Evolutionary conservation across 2,329 filamentous ascomycete species (phyloP), one percentile per base, ranked within the genome.

Genomic region (Daldinia sp.): DNA sequence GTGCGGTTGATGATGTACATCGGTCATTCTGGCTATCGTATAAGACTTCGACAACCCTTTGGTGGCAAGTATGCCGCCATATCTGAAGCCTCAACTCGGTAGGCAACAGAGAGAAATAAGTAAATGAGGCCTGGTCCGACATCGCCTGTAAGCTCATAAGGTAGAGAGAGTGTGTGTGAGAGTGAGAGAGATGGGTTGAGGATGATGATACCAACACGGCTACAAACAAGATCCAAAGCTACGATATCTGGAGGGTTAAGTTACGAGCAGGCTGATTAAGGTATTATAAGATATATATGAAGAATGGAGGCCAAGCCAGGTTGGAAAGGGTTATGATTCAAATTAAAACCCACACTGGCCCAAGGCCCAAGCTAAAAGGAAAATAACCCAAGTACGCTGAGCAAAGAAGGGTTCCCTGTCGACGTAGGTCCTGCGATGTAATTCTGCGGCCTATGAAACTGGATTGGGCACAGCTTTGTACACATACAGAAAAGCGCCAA

Each of bases 51-150:
- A 83, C 80, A 26, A 82, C 79, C 44, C 81, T 79, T 3, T 75
- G 73, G 41, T 77, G 75, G 65, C 78, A 80, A 68, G 74, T 76
- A n/a, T 77, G 71, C 55, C 75, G 74, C 81, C 81, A 83, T 73
- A 83, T 81, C 30, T 79, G 72, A 51, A 82, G 75, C 62, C 81
- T 79, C 48, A 83, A 74, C 74, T 83, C 81, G 26, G 78, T 60
- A 10, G 81, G 81, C 28, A 83, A 74, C 9, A 69, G 59, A 42
- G 75, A 60, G 73, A 83, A 82, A 58, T 78, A 68, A 41, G 69
- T 60, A 65, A 83, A 81, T 26, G 64, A 69, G 44, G 59, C 30
- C 15, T 50, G 67, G 44, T 63, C 65, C 68, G 75, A 74, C 67
- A 72, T 76, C 28, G 55, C 61, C 42, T 55, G 51, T 53, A 74